Conservation (phyloP, 441 rosid species). For the Melastoma candidum region DNA sequence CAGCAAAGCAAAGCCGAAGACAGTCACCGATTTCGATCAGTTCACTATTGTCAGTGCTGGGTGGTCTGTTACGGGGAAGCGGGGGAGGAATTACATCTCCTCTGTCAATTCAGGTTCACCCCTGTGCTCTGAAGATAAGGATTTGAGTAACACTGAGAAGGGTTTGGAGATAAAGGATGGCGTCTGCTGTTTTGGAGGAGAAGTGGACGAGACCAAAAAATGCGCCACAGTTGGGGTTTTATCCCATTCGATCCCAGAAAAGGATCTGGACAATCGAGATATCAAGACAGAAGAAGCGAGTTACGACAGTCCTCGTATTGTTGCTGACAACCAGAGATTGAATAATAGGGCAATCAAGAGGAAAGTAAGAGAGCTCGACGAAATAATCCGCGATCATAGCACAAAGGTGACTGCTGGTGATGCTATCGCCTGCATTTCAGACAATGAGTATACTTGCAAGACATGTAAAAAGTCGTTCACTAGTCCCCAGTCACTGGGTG, state of each 20-base stretch:
- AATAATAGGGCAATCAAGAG: slow-evolving; percentile 1
- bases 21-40: background rate
- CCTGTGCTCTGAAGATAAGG: background rate
- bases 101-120: background rate
- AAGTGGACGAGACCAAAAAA: no score
- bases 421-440: background rate
- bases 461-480: slow-evolving; percentile 18
- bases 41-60: slow-evolving; percentile 7
- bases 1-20: no score
- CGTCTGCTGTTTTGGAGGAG: background rate
- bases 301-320: no score
- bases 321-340: no score
- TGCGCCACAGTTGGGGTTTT: no score
- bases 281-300: background rate
- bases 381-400: no score
- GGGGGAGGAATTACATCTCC: slow-evolving; percentile 5
- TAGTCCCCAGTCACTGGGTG: slow-evolving; percentile 26
- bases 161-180: slow-evolving; percentile 2
- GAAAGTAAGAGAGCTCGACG: slow-evolving; percentile 17
- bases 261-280: background rate
- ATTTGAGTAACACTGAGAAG: background rate
- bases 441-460: slow-evolving; percentile 4
- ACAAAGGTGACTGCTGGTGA: no score
- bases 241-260: slow-evolving; percentile 2
- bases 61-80: slow-evolving; percentile 11